These are phyloP conservation scores for Elsinoe fawcettii DNA, from an alignment of 2,329 filamentous ascomycete genomes.

Conservation along the genomic window DNA sequence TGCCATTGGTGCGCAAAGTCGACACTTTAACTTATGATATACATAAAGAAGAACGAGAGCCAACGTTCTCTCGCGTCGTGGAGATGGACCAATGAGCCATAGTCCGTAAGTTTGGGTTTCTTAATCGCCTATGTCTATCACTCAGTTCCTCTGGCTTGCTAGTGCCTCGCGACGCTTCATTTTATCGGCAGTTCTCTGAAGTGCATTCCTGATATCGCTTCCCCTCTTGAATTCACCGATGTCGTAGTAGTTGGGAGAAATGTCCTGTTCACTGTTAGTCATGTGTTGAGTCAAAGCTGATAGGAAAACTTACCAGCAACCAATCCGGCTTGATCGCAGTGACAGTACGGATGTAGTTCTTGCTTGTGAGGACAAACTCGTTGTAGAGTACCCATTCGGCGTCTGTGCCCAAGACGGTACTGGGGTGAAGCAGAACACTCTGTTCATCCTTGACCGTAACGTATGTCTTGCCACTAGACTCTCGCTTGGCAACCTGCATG, in stretches of 20 bases:
- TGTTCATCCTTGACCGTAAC: conserved; percentile 96
- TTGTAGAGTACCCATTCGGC: conserved; percentile 98
- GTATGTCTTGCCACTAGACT: conserved; percentile 81
- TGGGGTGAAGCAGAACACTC: conserved; percentile 84
- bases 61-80: too few relatives aligned
- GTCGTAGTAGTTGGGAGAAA: conserved; percentile 89
- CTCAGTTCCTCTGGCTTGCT: conserved; percentile 4
- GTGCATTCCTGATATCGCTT: conserved; percentile 62
- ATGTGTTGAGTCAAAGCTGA: background rate
- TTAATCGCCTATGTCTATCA: too few relatives aligned
- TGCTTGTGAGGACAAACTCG: conserved; percentile 94
- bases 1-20: too few relatives aligned
- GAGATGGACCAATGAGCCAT: too few relatives aligned
- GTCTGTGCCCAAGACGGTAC: conserved; percentile 78
- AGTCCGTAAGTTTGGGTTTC: background rate
- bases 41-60: too few relatives aligned
- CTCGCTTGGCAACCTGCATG: conserved; percentile 97
- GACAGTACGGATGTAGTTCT: conserved; percentile 95
- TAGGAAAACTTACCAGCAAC: conserved; percentile 61
- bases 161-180: conserved; percentile 31
- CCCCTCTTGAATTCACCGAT: conserved; percentile 72
- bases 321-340: conserved; percentile 90
- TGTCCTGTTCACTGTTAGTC: conserved; percentile 57
- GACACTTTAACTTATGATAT: too few relatives aligned
- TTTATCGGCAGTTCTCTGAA: conserved; percentile 48